Percentiles rank a stretch among this genome's conserved stretches.
These are phyloP conservation scores for Boechera divaricarpa DNA, from an alignment of 345 rosid genomes.

Conservation along the genomic window DNA sequence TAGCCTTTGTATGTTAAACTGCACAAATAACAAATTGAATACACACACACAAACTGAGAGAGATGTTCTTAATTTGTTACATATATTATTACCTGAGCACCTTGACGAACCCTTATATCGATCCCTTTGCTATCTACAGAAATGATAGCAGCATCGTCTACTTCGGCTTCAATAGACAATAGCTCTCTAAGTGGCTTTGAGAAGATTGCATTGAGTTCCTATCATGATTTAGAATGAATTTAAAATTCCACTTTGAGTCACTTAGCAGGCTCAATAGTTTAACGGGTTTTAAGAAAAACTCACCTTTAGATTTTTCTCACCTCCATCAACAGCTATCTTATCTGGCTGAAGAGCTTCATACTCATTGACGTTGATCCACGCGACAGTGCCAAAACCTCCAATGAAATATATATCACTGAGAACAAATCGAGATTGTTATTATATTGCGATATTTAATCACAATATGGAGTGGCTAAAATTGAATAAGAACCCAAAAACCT, in stretches of 20 bases:
- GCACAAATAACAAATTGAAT: slow-evolving; percentile 20
- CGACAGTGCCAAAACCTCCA: slow-evolving; percentile 98
- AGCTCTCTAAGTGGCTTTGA: slow-evolving; percentile 82
- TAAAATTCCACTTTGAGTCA: slow-evolving; percentile 11
- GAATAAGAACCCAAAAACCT: slow-evolving; percentile 54
- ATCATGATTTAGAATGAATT: neutral
- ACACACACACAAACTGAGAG: neutral
- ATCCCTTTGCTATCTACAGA: slow-evolving; percentile 96
- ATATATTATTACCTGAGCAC: slow-evolving; percentile 74
- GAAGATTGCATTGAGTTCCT: slow-evolving; percentile 88
- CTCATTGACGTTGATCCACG: slow-evolving; percentile 95
- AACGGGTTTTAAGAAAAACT: neutral
- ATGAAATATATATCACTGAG: slow-evolving; percentile 93
- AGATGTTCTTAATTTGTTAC: slow-evolving; percentile 15
- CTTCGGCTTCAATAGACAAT: slow-evolving; percentile 67
- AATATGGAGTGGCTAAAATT: slow-evolving; percentile 13
- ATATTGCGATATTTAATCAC: neutral
- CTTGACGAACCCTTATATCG: slow-evolving; percentile 92
- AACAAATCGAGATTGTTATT: slow-evolving; percentile 11
- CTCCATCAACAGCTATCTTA: slow-evolving; percentile 95
- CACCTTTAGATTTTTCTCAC: slow-evolving; percentile 92
- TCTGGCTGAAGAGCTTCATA: slow-evolving; percentile 82
- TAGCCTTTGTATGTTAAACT: slow-evolving; percentile 92
- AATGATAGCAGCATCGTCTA: slow-evolving; percentile 94
- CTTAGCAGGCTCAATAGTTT: neutral